Evolutionary conservation across 2,329 filamentous ascomycete genomes (phyloP), one percentile per base, ranked within the genome.

Genomic region (Nannizzia gypsea): DNA sequence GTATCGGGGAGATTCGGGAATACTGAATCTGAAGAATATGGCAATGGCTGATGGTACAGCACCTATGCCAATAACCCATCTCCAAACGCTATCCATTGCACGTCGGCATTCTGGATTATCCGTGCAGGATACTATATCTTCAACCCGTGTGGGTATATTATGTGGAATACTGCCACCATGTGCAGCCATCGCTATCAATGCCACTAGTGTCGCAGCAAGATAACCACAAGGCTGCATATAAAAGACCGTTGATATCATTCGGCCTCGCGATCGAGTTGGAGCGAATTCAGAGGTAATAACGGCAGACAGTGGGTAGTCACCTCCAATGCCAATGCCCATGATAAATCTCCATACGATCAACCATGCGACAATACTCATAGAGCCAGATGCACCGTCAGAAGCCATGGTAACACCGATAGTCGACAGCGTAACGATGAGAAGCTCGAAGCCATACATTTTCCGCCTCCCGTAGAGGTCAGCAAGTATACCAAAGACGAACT

Each of bases 151-250:
- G 34, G 40, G 57, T 2, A 20, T 50, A 20, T 6, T 34, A 1
- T 59, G 57, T 6, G 57, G 44, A 13, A 59, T 34, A 17, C 57
- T 52, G 26, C 31, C 57, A 15, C 46, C 28, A 38, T 59, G 56
- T 13, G 22, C 56, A 24, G 56, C 34, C 1, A 31, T 56, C 13
- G 48, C 8, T n/a, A 31, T n/a, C 31, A 44, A 50, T 46, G 38
- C 86, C 64, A 93, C 79, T 26, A 92, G 82, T 50, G 87, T 87
- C 56, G 86, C 88, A 24, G 78, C 79, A 59, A 92, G 84, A 73
- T 93, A 89, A 17, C 89, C 89, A 57, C 93, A 81, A 64, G 89
- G 89, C 72, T 95, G 89, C 87, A 91, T 91, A 65, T 88, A 87
- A 68, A 93, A 93, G 58, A 93, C 89, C 13, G 87, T 80, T 28